Evolutionary conservation across 225 moss, liverwort and hornwort genomes (phyloP), one percentile per base, ranked within the genome.

Genomic region (Sphagnum tenellum): DNA sequence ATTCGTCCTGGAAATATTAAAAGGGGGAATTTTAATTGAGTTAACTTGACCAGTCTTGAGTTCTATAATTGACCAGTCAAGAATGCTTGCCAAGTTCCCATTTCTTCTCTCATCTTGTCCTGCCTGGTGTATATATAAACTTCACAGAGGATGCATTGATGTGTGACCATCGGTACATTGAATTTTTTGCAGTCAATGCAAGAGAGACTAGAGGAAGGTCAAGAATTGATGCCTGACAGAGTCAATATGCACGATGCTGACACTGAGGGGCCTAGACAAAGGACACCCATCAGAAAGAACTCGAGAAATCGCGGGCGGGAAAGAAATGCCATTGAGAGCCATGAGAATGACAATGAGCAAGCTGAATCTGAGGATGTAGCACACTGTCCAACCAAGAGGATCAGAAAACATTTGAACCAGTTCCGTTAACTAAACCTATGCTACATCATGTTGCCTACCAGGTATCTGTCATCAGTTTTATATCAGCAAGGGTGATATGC

Each of bases 231-330:
- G 89, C 89, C 92, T 52, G 74, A 79, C 65, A 78, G 92, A 46
- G 58, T 9, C 11, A 55, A 49, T 12, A 48, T 52, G 10, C 73
- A 72, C 44, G 57, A 48, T 47, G 47, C 68, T 4, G 14, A 57
- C 50, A 7, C 65, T 8, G 79, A 82, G 60, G 65, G 64, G 46
- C 47, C 45, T 12, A 58, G 66, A 9, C 68, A 71, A 3, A 64
- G 52, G 12, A 94, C 94, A 5, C 92, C 92, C 2, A 86, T 92
- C 50, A 79, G 95, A 53, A 96, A 89, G 62, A 86, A 77, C 11
- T 90, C 89, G 13, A 75, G 95, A 56, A 96, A 96, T 67, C 79
- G 92, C 67, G 95, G 89, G 8, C 86, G 95, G 7, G 89, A 92
- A 77, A 92, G 78, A 59, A 84, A 78, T 9, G 68, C 62, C 51